Evolutionary conservation across 1,139 yeast genomes (phyloP).

Genomic region (Yamadazyma sp.): DNA sequence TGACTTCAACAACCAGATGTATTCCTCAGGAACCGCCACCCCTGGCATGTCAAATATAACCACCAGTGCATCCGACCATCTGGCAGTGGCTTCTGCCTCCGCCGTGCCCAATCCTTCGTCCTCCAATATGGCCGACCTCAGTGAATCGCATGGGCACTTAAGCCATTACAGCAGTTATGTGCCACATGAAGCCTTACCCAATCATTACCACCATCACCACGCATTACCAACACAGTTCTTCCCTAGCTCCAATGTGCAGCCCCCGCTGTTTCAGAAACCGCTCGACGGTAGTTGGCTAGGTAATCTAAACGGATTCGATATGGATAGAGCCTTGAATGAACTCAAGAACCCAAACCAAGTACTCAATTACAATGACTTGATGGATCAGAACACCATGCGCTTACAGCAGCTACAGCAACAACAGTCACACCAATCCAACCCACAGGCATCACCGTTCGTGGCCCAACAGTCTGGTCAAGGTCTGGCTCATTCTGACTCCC

Average conservation of each 20-base stretch:
- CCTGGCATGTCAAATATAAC: not conserved
- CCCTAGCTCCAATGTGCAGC: constrained; percentile 12
- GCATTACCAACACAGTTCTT: constrained; percentile 8
- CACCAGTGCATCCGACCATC: not conserved
- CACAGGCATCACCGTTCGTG: not conserved
- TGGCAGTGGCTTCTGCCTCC: not conserved
- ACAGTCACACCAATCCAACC: constrained; percentile 1
- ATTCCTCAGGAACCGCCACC: constrained; percentile 1
- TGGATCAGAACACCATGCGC: constrained; percentile 4
- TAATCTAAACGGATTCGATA: not conserved
- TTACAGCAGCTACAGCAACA: constrained; percentile 8
- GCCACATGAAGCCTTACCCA: constrained; percentile 11
- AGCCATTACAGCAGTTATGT: constrained; percentile 10
- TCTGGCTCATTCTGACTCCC: not conserved
- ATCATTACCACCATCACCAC: constrained; percentile 14
- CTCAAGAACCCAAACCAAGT: not conserved
- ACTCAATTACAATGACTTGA: constrained; percentile 6
- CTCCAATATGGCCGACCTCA: not conserved
- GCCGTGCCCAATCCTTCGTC: not conserved
- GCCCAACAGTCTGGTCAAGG: not conserved
- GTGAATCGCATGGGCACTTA: constrained; percentile 4
- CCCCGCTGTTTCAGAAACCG: constrained; percentile 8
- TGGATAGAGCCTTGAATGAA: not conserved
- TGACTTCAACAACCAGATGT: constrained; percentile 5
- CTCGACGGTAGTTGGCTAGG: constrained; percentile 9